Base-by-base conservation (phyloP, 495 filamentous ascomycete species). In the Zalerion maritima region DNA sequence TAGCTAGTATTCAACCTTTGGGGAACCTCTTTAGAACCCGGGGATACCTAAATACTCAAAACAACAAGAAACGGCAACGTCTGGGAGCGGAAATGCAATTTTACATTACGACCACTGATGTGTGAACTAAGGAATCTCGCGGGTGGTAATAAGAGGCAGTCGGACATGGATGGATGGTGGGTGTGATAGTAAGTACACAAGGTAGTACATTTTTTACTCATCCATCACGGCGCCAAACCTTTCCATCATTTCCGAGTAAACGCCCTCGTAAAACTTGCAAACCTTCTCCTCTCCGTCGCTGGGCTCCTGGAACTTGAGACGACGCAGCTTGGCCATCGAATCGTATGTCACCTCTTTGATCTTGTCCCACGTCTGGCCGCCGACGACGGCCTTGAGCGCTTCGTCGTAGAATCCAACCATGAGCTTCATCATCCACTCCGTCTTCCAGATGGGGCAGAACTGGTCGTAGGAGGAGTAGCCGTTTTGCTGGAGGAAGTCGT, bases 371-470 rank as follows among this genome's bases (percentile, higher is more conserved):
- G 57, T 78, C 47, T 81, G 76, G 31, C 89, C 89, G 44, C 91
- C 79, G 11, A 80, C 69, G 45, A 99, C 60, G 1, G 85, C 87
- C 66, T 94, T 96, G 55, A 96, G 89, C 7, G 81, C 75, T 60
- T 99, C 89, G 51, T 99, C 91, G 43, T 93, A 82, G 68, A 84
- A 99, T 29, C 75, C 80, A 73, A 96, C 84, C 72, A 99, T 94
- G 26, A 76, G 73, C 68, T 89, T 93, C 89, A 99, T 99, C 89
- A 99, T 94, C 71, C 91, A 99, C 48, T 87, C 75, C 3, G 89
- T 99, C 73, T 99, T 99, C 87, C 87, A 99, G 48, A 99, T 65
- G 19, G 89, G 89, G 50, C 89, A 99, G 71, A 89, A 96, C 60
- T 94, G 83, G 52, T 99, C 91, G 53, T 96, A 94, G 52, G 94